Evolutionary conservation across 495 filamentous ascomycete genomes (phyloP).

Genomic region (Glonium stellatum): DNA sequence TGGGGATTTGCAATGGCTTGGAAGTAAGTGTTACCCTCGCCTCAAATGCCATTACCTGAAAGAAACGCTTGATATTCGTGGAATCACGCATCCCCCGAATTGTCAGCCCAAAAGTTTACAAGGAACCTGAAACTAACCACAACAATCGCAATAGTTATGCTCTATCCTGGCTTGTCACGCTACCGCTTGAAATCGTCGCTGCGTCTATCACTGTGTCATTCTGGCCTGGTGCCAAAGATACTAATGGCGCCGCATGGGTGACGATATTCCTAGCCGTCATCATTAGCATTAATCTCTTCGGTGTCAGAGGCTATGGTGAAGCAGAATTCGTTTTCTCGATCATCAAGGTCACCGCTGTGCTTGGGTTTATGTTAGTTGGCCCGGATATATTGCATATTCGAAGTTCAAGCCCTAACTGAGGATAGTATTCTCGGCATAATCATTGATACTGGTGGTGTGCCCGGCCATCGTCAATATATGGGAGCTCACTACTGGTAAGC

Average conservation of each 20-base stretch:
- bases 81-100: too few species aligned
- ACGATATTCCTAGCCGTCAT: constrained; percentile 41
- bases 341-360: constrained; percentile 73
- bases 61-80: too few species aligned
- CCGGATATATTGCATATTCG: not conserved
- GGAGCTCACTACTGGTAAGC: constrained; percentile 24
- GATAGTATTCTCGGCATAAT: constrained; percentile 35
- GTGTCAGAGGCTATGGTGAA: constrained; percentile 39
- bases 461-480: constrained; percentile 62
- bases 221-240: constrained; percentile 52
- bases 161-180: constrained; percentile 81
- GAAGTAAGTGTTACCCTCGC: constrained; percentile 51
- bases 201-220: constrained; percentile 86
- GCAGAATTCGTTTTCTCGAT: constrained; percentile 39
- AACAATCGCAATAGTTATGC: constrained; percentile 56
- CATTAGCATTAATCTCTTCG: constrained; percentile 38
- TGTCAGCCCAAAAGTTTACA: too few species aligned
- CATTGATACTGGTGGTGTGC: constrained; percentile 57
- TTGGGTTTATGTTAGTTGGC: constrained; percentile 33
- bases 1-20: constrained; percentile 99
- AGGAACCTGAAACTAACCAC: not conserved
- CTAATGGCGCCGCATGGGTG: constrained; percentile 74
- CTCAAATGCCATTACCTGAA: not conserved
- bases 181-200: constrained; percentile 87
- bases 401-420: not conserved